Base-by-base conservation (phyloP, 176 grass and related monocot species). In the Themeda triandra region DNA sequence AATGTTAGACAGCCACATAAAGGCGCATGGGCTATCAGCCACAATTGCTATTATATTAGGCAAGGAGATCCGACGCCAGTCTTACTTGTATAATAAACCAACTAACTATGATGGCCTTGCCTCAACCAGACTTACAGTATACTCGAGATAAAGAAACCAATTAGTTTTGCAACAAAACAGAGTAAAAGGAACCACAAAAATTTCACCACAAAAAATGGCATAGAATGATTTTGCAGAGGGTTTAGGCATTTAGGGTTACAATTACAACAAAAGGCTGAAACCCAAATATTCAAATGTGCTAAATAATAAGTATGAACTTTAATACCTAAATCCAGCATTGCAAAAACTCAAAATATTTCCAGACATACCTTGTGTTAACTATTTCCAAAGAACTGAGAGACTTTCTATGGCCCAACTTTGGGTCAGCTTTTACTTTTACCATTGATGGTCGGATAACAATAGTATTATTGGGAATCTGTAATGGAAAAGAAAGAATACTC, bases 341-440 rank as follows among this genome's bases (percentile, higher is more conserved):
- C 39, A 27, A 44, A 63, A 66, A 58, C 21, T n/a, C 21, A 58
- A 58, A n/a, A 67, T 15, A 39, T 67, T 73, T 46, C n/a, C 19
- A 35, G 23, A 30, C 9, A 36, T 91, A 95, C 93, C 93, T 92
- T 44, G 93, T 92, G 5, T 78, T 45, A 59, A 92, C 81, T 71
- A 95, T 73, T 87, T 95, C 93, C 29, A 95, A 89, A 46, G 92
- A 94, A 85, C 92, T 90, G 33, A 86, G 45, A 73, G 78, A 83
- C 44, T 81, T 39, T 3, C 42, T 70, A 23, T 54, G 66, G 30
- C 56, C 83, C 66, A 90, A 72, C 37, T 40, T 71, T 80, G 82
- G 82, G 66, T 92, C 78, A 49, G 69, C 25, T 63, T 86, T 31
- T 82, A 92, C 84, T 83, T 95, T 95, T 83, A 88, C 80, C 93